Evolutionary conservation across 257 asterid species (phyloP).

Genomic region (Craterostigma plantagineum): DNA sequence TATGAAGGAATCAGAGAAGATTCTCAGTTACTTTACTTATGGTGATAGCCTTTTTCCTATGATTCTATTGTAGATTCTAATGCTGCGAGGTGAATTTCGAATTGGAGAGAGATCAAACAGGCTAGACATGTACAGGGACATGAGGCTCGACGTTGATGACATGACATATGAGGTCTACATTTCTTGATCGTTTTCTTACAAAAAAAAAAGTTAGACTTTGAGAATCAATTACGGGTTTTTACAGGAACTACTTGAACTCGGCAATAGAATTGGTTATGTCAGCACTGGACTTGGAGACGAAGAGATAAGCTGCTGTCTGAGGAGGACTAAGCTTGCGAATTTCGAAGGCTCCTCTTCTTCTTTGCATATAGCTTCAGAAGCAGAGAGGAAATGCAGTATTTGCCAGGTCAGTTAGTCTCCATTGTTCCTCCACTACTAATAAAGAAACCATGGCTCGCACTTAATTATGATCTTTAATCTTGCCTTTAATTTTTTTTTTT

Average conservation of each 20-base stretch:
- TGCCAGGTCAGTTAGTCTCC: slow-evolving; percentile 51
- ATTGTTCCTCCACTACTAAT: not conserved
- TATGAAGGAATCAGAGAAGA: no score
- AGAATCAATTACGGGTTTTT: not conserved
- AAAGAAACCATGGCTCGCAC: not conserved
- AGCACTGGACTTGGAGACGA: slow-evolving; percentile 38
- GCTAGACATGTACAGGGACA: slow-evolving; percentile 16
- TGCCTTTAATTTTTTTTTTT: not conserved
- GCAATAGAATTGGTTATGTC: slow-evolving; percentile 40
- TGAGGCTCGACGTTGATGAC: slow-evolving; percentile 40
- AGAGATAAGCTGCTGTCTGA: slow-evolving; percentile 21
- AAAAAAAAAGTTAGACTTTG: not conserved
- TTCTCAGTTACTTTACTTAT: no score
- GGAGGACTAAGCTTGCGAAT: slow-evolving; percentile 12
- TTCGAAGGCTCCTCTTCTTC: slow-evolving; percentile 10
- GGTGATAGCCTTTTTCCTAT: no score
- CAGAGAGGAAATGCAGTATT: slow-evolving; percentile 40
- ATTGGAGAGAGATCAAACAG: no score
- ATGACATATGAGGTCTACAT: slow-evolving; percentile 40
- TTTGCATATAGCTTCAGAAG: slow-evolving; percentile 5
- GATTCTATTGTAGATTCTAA: no score
- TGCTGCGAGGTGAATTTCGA: no score
- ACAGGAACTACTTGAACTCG: slow-evolving; percentile 44
- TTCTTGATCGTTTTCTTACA: not conserved
- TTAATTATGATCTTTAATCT: not conserved